Conservation (phyloP, 2,329 filamentous ascomycete species). For the Monilinia vaccinii-corymbosi region DNA sequence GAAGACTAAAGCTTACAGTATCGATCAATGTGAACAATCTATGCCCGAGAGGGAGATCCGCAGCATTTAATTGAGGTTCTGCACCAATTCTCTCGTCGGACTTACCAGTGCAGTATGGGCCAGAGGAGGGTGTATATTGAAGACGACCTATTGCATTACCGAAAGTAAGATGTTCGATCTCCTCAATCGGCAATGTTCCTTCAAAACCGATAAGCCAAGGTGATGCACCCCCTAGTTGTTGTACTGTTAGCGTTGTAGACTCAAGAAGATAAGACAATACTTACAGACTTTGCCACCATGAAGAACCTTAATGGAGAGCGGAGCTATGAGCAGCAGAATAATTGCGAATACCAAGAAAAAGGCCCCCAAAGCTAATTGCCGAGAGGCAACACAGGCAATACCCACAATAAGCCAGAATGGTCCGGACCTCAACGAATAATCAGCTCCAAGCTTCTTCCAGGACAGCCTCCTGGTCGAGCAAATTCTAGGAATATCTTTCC, state of each 20-base stretch:
- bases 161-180: constrained; percentile 13
- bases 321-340: constrained; percentile 10
- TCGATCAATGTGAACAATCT: constrained; percentile 27
- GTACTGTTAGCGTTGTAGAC: background rate
- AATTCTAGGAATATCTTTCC: constrained; percentile 26
- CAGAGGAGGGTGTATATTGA: constrained; percentile 13
- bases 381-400: background rate
- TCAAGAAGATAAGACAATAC: background rate
- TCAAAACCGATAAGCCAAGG: constrained; percentile 17
- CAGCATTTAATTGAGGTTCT: constrained; percentile 17
- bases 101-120: constrained; percentile 7
- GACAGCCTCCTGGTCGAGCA: background rate
- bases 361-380: background rate
- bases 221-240: background rate
- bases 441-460: constrained; percentile 7
- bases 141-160: constrained; percentile 16
- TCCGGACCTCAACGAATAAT: background rate
- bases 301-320: constrained; percentile 9
- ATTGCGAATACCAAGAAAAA: constrained; percentile 11
- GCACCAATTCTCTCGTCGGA: constrained; percentile 15
- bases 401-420: background rate
- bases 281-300: constrained; percentile 16
- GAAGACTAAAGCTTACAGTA: constrained; percentile 13
- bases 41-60: constrained; percentile 10
- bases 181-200: constrained; percentile 11